Base-by-base conservation (phyloP, 2,329 filamentous ascomycete species). In the Aureobasidium sp. region DNA sequence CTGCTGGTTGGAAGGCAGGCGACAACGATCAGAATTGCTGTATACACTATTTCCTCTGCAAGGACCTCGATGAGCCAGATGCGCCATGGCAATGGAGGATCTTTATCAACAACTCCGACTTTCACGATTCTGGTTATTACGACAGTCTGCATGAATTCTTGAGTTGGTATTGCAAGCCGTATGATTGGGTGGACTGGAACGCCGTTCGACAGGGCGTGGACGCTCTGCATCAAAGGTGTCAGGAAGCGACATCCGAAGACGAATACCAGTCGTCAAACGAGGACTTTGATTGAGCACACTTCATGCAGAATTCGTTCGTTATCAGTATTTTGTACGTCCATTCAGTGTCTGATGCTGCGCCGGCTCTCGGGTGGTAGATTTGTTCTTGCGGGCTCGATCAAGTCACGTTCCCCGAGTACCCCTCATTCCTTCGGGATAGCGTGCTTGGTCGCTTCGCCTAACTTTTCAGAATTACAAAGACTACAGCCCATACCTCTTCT, bases 21-120 rank as follows among this genome's bases (percentile, higher is more conserved):
- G 39, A 57, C 22, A 57, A 57, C 29, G 53, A 31, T 22, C 9
- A 31, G 2, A 34, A 22, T 31, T 44, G 22, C 9, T 31, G 15
- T 25, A 45, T 45, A 17, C 15, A 31, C 15, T 45, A 45, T 57
- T 22, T 56, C 3, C 52, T 56, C 5, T 56, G 52, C 52, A 56
- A 42, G 29, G 25, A 20, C 4, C 20, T 39, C 11, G 17, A 15
- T 7, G 39, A 34, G 9, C 17, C 5, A 3, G 25, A 44, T 45
- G 53, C 22, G n/a, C 39, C 39, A 14, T 45, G 39, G 53, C 37
- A 20, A 20, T 57, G 37, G 53, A 57, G 53, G 31, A 57, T 57
- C 17, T 57, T 44, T 3, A 25, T 57, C 20, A 45, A 42, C 37
- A 34, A 31, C 25, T n/a, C 29, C 39, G 17, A 57, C 20, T 31